Evolutionary conservation across 2,329 filamentous ascomycete genomes (phyloP).

Genomic region (Elsinoe australis): DNA sequence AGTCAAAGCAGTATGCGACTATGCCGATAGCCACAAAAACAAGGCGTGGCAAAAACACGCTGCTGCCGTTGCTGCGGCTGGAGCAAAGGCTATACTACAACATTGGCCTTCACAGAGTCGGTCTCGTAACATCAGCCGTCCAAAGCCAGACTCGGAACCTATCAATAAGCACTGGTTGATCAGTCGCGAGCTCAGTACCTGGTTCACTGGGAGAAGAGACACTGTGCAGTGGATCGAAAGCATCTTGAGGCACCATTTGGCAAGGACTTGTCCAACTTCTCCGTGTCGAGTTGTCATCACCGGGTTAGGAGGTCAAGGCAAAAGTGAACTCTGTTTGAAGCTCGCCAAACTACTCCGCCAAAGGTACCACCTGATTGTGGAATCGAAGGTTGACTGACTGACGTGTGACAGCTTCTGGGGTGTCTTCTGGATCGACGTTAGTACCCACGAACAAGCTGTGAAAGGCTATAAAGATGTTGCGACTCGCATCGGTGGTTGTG

Average conservation of each 20-base stretch:
- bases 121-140: no score
- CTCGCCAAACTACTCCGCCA: not conserved
- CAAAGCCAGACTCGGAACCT: no score
- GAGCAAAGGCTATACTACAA: slow-evolving; percentile 19
- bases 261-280: no score
- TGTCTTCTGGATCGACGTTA: slow-evolving; percentile 24
- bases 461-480: not conserved
- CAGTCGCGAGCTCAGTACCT: not conserved
- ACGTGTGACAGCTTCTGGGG: slow-evolving; percentile 29
- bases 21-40: slow-evolving; percentile 21
- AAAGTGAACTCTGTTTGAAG: slow-evolving; percentile 25
- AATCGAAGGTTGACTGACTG: slow-evolving; percentile 25
- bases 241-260: not conserved
- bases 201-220: not conserved
- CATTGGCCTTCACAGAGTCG: no score
- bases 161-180: not conserved
- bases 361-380: slow-evolving; percentile 19
- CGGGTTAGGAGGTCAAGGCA: slow-evolving; percentile 29
- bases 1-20: slow-evolving; percentile 20
- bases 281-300: slow-evolving; percentile 24
- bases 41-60: slow-evolving; percentile 20
- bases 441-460: not conserved
- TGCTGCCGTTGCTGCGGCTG: slow-evolving; percentile 17
- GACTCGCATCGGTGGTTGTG: not conserved
- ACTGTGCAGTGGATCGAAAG: not conserved